Evolutionary conservation across 2,329 filamentous ascomycete genomes (phyloP).

Genomic region (Arthrobotrys entomopaga): DNA sequence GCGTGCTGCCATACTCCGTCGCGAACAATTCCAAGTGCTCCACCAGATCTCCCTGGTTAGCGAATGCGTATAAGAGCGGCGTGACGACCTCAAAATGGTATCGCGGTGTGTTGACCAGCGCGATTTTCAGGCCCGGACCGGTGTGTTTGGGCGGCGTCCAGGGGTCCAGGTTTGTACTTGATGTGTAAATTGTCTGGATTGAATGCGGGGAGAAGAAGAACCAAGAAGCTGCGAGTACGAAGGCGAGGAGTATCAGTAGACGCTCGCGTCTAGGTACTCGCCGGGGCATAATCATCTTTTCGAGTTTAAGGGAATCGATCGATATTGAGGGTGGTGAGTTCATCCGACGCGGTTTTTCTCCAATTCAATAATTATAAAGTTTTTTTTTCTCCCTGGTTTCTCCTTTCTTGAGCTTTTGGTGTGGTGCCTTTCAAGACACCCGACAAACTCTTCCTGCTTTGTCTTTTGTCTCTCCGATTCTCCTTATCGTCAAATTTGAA

Average conservation of each 20-base stretch:
- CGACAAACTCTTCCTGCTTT: neutral
- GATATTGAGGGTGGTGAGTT: conserved; percentile 1
- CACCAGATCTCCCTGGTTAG: conserved; percentile 44
- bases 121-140: conserved; percentile 49
- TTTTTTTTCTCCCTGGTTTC: too few species aligned
- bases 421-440: conserved; percentile 13
- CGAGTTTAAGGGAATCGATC: neutral
- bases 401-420: too few species aligned
- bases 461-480: neutral
- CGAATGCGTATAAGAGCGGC: conserved; percentile 45
- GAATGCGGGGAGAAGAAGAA: conserved; percentile 30
- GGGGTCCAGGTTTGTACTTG: conserved; percentile 32
- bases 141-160: conserved; percentile 51
- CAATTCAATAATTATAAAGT: too few species aligned
- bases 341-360: too few species aligned
- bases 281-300: conserved; percentile 36
- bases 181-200: conserved; percentile 9
- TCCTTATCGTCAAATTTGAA: neutral
- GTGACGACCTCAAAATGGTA: conserved; percentile 55
- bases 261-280: conserved; percentile 38
- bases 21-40: conserved; percentile 52
- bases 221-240: conserved; percentile 12
- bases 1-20: conserved; percentile 49
- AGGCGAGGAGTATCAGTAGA: conserved; percentile 31
- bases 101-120: conserved; percentile 48